Conservation (phyloP, 257 asterid genomes). For the Primulina eburnea region DNA sequence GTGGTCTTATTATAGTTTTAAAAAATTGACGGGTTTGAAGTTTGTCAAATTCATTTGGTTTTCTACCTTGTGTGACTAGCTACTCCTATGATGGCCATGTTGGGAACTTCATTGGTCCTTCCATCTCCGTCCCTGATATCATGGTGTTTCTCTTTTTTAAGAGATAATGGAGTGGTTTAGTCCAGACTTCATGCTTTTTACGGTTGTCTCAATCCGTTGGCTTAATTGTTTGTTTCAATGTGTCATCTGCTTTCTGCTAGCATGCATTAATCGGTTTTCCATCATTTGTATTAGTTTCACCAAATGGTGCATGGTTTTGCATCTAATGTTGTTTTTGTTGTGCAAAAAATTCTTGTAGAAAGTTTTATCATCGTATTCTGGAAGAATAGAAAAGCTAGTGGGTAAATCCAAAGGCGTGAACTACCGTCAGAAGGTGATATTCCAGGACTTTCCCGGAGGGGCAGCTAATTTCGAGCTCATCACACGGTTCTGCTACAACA, state of each 20-base stretch:
- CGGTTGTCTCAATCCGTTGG: too few species aligned
- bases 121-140: too few species aligned
- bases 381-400: conserved; percentile 47
- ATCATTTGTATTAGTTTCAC: background rate
- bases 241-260: background rate
- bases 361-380: conserved; percentile 54
- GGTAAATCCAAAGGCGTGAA: conserved; percentile 41
- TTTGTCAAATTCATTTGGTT: too few species aligned
- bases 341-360: conserved; percentile 40
- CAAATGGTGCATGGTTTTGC: background rate
- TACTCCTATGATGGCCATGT: too few species aligned
- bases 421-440: conserved; percentile 54
- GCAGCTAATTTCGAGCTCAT: conserved; percentile 68
- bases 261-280: background rate
- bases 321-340: conserved; percentile 11
- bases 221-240: too few species aligned
- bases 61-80: too few species aligned
- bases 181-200: too few species aligned
- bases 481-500: conserved; percentile 68
- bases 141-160: too few species aligned
- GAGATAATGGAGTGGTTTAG: too few species aligned
- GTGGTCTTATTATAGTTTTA: too few species aligned
- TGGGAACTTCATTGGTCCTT: too few species aligned
- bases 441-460: conserved; percentile 89
- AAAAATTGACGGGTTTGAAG: too few species aligned